A percentile compares a stretch with the other conserved stretches of the same genome.
Evolutionary conservation across 164 flowering plant species (phyloP).

Genomic region (Umbellularia californica): DNA sequence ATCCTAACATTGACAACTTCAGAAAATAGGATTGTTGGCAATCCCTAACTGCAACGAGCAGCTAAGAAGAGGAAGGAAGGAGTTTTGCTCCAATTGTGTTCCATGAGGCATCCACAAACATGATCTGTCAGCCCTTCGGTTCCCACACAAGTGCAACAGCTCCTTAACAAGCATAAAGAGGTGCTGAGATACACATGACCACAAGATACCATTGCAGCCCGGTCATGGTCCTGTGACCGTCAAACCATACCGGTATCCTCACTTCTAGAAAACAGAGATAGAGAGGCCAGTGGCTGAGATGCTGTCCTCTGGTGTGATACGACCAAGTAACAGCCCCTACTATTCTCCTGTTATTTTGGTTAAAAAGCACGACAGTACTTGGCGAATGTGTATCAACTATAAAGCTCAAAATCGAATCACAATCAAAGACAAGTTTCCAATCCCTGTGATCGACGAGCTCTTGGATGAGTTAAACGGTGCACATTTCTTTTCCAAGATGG

Average conservation of each 20-base stretch:
- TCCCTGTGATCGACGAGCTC: background rate
- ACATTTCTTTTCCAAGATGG: background rate
- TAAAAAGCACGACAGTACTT: constrained; percentile 1
- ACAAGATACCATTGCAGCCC: background rate
- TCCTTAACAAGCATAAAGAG: background rate
- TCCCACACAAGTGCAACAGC: background rate
- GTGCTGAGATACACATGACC: constrained; percentile 4
- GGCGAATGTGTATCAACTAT: constrained; percentile 3
- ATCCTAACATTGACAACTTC: no score
- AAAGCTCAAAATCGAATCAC: background rate
- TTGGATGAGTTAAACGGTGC: constrained; percentile 8
- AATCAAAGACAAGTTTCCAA: constrained; percentile 4
- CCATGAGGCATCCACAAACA: background rate
- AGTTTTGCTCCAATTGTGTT: background rate
- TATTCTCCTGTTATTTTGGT: background rate
- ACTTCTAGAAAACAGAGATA: constrained; percentile 6
- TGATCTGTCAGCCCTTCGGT: background rate
- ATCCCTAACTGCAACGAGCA: background rate
- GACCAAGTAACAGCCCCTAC: background rate
- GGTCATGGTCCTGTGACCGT: background rate
- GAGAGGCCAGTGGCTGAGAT: constrained; percentile 2
- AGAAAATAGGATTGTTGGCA: background rate
- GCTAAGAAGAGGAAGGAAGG: background rate
- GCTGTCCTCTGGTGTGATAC: background rate
- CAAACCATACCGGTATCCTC: background rate